These are phyloP conservation scores for Phialophora tarda DNA, from an alignment of 2,329 filamentous ascomycete species.

Conservation along the genomic window DNA sequence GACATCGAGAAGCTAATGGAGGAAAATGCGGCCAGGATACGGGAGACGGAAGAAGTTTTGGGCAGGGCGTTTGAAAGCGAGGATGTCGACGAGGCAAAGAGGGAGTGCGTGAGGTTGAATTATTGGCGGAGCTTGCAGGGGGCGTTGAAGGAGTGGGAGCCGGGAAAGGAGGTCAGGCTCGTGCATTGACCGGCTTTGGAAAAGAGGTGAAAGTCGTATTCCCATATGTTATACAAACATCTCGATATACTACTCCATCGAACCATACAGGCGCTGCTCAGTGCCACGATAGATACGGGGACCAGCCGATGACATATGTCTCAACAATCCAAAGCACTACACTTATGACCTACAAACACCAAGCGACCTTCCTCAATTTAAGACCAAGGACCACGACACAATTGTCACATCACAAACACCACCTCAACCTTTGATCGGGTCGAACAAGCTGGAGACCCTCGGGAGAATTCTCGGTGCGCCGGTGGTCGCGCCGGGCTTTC, in stretches of 20 bases:
- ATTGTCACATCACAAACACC: not conserved
- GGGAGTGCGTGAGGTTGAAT: slow-evolving; percentile 75
- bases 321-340: not conserved
- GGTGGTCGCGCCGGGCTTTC: slow-evolving; percentile 14
- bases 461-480: slow-evolving; percentile 19
- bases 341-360: not conserved
- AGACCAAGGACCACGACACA: not conserved
- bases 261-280: not conserved
- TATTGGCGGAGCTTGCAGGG: slow-evolving; percentile 92
- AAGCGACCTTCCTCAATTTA: not conserved
- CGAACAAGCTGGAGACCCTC: slow-evolving; percentile 29
- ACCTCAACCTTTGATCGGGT: slow-evolving; percentile 6
- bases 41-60: slow-evolving; percentile 65
- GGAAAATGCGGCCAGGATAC: slow-evolving; percentile 72
- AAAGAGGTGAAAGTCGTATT: not conserved
- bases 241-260: not conserved
- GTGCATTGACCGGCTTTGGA: slow-evolving; percentile 53
- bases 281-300: not conserved
- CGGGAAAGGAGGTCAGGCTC: slow-evolving; percentile 67
- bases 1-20: slow-evolving; percentile 68
- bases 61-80: slow-evolving; percentile 69
- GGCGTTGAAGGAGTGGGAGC: slow-evolving; percentile 82
- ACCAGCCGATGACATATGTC: not conserved
- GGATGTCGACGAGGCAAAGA: slow-evolving; percentile 69
- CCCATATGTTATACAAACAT: not conserved